Base-by-base conservation (phyloP, 768 basidiomycete genomes). In the Suillus paluster region DNA sequence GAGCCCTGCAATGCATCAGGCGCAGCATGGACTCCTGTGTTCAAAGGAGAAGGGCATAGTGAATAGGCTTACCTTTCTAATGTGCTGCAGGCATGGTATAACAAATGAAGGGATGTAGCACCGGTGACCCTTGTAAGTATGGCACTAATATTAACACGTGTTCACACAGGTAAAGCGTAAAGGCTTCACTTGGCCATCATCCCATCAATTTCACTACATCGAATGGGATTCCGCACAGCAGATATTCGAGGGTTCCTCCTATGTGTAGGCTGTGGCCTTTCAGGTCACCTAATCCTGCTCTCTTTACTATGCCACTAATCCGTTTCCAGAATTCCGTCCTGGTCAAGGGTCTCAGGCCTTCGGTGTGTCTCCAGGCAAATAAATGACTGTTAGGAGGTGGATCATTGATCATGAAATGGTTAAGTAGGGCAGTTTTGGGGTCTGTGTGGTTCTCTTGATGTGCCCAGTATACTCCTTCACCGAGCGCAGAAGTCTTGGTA, bases 121-220 rank as follows among this genome's bases (percentile, higher is more conserved):
- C 48, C 3, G 71, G 68, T 17, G 45, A 30, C 0, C 33, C 38
- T 58, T 73, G 72, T 1, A 75, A 67, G 62, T 71, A 75, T 0
- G 68, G 71, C 1, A 71, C 70, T 41, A 75, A 42, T 5, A 73
- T 62, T 23, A 63, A 53, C 3, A 69, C 67, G 54, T 78, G 78
- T 19, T 73, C 63, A 0, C 68, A 56, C 1, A 79, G 70, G 56
- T 79, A 79, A 2, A 65, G 4, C 0, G 56, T 41, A 57, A 79
- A 79, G 0, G 75, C 59, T 5, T 77, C 73, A 6, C 75, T 66
- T 0, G 64, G 69, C 79, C 78, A 81, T 1, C 73, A 59, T 0
- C 78, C 78, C 48, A 71, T 72, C 0, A 68, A 64, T 4, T 75
- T 73, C 0, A 80, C 74, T 0, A 78, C 61, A 9, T 79, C 71